Percentiles rank a stretch among this genome's conserved stretches.
These are phyloP conservation scores for Alternaria hordeiaustralica DNA, from an alignment of 2,329 filamentous ascomycete species.

Conservation along the genomic window DNA sequence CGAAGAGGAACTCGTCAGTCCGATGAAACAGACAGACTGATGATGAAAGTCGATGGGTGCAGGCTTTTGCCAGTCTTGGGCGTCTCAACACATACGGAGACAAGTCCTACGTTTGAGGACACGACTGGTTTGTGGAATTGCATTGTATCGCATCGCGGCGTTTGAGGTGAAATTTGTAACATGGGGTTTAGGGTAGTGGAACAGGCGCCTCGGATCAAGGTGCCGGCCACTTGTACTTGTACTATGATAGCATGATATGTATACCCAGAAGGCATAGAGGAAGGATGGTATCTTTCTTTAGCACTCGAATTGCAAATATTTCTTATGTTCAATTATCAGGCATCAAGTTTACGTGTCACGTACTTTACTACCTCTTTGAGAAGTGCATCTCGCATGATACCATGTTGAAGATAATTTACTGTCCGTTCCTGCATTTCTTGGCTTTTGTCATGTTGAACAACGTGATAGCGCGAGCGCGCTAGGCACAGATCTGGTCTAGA, in stretches of 20 bases:
- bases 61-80: background rate
- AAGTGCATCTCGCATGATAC: background rate
- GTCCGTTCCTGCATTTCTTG: background rate
- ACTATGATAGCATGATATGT: constrained; percentile 18
- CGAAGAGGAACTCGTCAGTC: constrained; percentile 29
- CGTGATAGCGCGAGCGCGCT: constrained; percentile 37
- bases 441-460: constrained; percentile 7
- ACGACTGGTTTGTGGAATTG: background rate
- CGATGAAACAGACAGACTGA: constrained; percentile 11
- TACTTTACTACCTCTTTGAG: background rate
- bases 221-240: constrained; percentile 19
- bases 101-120: background rate
- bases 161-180: constrained; percentile 14
- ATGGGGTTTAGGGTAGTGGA: constrained; percentile 2
- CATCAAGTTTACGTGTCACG: background rate
- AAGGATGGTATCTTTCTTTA: constrained; percentile 9
- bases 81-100: background rate
- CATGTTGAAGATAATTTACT: background rate
- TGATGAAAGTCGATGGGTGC: background rate
- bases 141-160: constrained; percentile 17
- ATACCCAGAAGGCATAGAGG: constrained; percentile 15
- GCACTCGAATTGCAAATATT: constrained; percentile 2
- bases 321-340: background rate
- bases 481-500: constrained; percentile 20
- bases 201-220: constrained; percentile 4